These are phyloP conservation scores for Fusarium nematophilum DNA, from an alignment of 2,329 filamentous ascomycete genomes.

Conservation along the genomic window DNA sequence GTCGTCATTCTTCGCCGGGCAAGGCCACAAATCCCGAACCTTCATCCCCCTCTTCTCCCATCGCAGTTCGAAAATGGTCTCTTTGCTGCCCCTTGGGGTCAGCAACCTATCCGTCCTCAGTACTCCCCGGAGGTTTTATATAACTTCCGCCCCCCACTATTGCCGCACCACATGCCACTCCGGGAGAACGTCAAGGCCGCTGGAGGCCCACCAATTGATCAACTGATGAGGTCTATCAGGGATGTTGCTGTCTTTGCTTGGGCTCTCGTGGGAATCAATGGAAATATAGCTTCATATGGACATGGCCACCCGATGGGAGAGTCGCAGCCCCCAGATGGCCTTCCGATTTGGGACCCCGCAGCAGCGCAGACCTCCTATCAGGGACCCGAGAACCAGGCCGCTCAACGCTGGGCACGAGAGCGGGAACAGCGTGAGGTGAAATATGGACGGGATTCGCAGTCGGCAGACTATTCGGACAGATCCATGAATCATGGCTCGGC, in stretches of 20 bases:
- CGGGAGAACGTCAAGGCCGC: slow-evolving; percentile 57
- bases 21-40: slow-evolving; percentile 73
- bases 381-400: slow-evolving; percentile 42
- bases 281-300: slow-evolving; percentile 73
- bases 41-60: slow-evolving; percentile 59
- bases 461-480: slow-evolving; percentile 6
- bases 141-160: slow-evolving; percentile 47
- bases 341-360: slow-evolving; percentile 44
- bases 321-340: slow-evolving; percentile 61
- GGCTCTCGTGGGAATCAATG: slow-evolving; percentile 84
- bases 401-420: slow-evolving; percentile 32
- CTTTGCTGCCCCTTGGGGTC: slow-evolving; percentile 84
- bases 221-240: slow-evolving; percentile 83
- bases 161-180: slow-evolving; percentile 58
- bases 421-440: slow-evolving; percentile 12
- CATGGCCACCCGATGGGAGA: slow-evolving; percentile 72
- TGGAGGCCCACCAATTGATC: slow-evolving; percentile 66
- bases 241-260: slow-evolving; percentile 91
- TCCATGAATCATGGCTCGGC: slow-evolving; percentile 2
- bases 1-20: slow-evolving; percentile 84
- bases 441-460: slow-evolving; percentile 1
- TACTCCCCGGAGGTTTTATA: slow-evolving; percentile 51
- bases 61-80: slow-evolving; percentile 69
- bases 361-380: slow-evolving; percentile 28
- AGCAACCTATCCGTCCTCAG: slow-evolving; percentile 68